Base-by-base conservation (phyloP, 768 basidiomycete species). In the Phaffia australis region DNA sequence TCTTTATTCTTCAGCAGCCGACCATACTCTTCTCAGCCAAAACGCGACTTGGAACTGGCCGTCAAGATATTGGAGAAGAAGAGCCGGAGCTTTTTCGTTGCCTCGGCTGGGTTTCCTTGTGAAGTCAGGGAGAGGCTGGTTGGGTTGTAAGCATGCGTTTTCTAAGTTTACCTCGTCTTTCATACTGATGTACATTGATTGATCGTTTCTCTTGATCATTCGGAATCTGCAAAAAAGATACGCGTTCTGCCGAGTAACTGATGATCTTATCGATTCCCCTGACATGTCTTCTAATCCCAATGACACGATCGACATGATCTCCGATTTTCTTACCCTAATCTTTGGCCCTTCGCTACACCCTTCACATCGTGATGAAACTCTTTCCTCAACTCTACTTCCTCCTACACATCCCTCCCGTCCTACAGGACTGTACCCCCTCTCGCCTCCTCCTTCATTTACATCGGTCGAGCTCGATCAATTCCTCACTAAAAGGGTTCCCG, bases 241-340 rank as follows among this genome's bases (percentile, higher is more conserved):
- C 59, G 68, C 71, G n/a, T 70, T 70, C 64, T 72, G 71, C 54
- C 71, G 71, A n/a, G 70, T 70, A 1, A 69, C 70, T 42, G 71
- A 72, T 58, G 71, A 72, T 60, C 50, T 70, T 15, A 69, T 72
- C 63, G 71, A 72, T 56, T 23, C 23, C 25, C 16, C 27, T 52
- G n/a, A 30, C 19, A 7, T 32, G 21, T 16, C 61, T 52, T n/a
- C 35, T 46, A 49, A 48, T 46, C 61, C 48, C 51, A 16, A 49
- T 29, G 56, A 52, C 14, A 51, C 61, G 5, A 63, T 63, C 11
- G 9, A 6, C 4, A 63, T 52, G 48, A 63, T 63, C 21, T 27
- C 48, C 5, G 42, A 47, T 30, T 63, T 49, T 42, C 61, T 63
- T 18, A 52, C 51, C 51, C 61, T 63, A 29, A 50, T 63, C 61